Evolutionary conservation across 78 protist species (phyloP), one percentile per base, ranked within the genome.

Genomic region (Fonticula alba): DNA sequence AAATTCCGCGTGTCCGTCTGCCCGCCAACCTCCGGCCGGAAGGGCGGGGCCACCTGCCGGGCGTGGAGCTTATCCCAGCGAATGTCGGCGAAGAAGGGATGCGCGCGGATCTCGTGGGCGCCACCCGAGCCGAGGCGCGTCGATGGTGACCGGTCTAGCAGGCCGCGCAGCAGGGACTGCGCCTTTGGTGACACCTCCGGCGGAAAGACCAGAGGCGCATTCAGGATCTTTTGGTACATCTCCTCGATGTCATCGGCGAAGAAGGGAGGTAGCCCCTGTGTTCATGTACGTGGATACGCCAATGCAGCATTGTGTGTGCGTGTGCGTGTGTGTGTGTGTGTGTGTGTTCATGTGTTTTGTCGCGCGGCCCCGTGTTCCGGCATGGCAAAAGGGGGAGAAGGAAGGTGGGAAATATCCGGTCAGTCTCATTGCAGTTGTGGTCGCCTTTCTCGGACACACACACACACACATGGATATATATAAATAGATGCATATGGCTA

Each of bases 191-290:
- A 38, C 43, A 38, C 43, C 43, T 38, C 43, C 17, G 43, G 43
- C 31, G 53, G 67, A 32, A 66, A 66, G 32, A 20, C 35, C 27
- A 79, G 66, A 27, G 73, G 62, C 17, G 24, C 37, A 27, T 20
- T 9, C 20, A 79, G 51, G 58, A 79, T 79, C 58, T 66, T 72
- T 24, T 56, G 65, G 76, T 86, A 86, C 92, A 86, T 86, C 54
- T 56, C 26, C 33, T 69, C 66, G 6, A 61, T 49, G 73, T 86
- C 64, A 31, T 51, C 47, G 15, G 68, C 36, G 78, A 82, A 81
- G 66, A 84, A 87, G 19, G 90, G 90, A 46, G 87, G 88, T 15
- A 76, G 31, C 2, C 90, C 89, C 43, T 38, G 43, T 7, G 43
- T 3, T 7, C 3, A 7, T 7, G 43, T 38, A 3, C 43, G 43